Percentiles rank a stretch among this genome's conserved stretches.
Evolutionary conservation across 2,329 filamentous ascomycete genomes (phyloP).

Genomic region (Leptographium procerum): DNA sequence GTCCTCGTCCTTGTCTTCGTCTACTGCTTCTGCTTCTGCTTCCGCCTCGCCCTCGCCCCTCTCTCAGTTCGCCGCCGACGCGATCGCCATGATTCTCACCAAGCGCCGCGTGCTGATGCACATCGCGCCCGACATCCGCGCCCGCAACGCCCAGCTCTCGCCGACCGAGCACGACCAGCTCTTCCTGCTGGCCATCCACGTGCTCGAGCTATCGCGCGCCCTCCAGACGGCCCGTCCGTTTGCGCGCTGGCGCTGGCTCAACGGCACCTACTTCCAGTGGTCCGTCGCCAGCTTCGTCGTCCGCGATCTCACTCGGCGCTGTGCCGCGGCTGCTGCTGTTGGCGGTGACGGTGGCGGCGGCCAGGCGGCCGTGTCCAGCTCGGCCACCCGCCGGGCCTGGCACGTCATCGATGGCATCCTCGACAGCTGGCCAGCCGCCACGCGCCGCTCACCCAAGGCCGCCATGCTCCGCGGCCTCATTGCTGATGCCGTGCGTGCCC

Average conservation of each 20-base stretch:
- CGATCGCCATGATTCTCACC: constrained; percentile 3
- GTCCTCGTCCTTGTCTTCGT: not conserved
- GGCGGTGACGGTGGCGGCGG: not conserved
- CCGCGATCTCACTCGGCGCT: not conserved
- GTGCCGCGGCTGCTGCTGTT: not conserved
- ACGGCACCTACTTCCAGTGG: constrained; percentile 3
- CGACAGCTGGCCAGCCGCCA: constrained; percentile 2
- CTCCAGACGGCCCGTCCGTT: not conserved
- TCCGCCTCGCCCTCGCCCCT: not conserved
- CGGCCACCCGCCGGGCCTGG: not conserved
- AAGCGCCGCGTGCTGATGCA: constrained; percentile 3
- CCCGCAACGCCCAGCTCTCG: not conserved
- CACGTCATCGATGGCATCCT: constrained; percentile 1
- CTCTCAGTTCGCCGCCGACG: constrained; percentile 1
- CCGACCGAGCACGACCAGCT: not conserved
- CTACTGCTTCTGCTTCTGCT: not conserved
- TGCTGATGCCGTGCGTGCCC: not conserved
- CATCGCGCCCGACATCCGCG: not conserved
- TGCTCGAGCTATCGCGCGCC: not conserved
- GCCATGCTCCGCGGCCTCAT: not conserved
- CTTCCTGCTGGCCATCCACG: constrained; percentile 1
- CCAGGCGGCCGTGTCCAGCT: not conserved
- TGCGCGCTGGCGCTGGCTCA: constrained; percentile 4
- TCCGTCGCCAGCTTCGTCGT: constrained; percentile 1
- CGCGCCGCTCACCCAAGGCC: constrained; percentile 1